Conservation (phyloP, 163 green algal species). For the Trebouxia gelatinosa region DNA sequence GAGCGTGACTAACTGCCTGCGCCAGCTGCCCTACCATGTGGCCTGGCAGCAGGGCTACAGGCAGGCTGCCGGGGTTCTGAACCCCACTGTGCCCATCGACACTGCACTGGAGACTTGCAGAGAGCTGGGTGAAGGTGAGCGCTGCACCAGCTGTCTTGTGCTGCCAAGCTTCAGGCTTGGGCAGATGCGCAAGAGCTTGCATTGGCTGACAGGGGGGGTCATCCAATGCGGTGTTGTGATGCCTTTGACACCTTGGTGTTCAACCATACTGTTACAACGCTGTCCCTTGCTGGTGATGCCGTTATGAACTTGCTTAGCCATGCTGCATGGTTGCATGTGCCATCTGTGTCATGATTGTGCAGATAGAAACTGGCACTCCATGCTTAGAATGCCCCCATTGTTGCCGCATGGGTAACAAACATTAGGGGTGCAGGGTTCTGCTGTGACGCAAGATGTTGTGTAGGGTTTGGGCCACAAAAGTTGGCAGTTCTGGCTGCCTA, state of each 20-base stretch:
- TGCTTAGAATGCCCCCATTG: not conserved
- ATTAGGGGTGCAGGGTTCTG: not conserved
- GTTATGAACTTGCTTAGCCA: too few relatives aligned
- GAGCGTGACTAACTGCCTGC: conserved; percentile 37
- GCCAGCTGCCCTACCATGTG: conserved; percentile 62
- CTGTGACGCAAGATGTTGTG: not conserved
- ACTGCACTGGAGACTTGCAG: conserved; percentile 35
- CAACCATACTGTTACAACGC: not conserved
- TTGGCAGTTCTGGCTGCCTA: conserved; percentile 38
- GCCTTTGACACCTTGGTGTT: not conserved
- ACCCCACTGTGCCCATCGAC: conserved; percentile 44
- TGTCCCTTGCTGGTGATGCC: not conserved
- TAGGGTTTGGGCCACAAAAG: conserved; percentile 43
- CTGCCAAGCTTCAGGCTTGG: not conserved
- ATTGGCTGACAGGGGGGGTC: not conserved
- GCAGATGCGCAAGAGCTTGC: not conserved
- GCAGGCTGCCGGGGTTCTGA: conserved; percentile 36
- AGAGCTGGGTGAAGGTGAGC: conserved; percentile 34
- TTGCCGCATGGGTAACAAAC: not conserved
- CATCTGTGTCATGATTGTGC: not conserved
- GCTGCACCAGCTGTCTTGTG: not conserved
- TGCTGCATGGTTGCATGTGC: too few relatives aligned
- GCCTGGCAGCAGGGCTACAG: conserved; percentile 45
- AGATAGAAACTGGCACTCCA: not conserved
- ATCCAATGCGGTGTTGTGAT: not conserved